Evolutionary conservation across 2,329 filamentous ascomycete genomes (phyloP).

Genomic region (Byssothecium circinans): DNA sequence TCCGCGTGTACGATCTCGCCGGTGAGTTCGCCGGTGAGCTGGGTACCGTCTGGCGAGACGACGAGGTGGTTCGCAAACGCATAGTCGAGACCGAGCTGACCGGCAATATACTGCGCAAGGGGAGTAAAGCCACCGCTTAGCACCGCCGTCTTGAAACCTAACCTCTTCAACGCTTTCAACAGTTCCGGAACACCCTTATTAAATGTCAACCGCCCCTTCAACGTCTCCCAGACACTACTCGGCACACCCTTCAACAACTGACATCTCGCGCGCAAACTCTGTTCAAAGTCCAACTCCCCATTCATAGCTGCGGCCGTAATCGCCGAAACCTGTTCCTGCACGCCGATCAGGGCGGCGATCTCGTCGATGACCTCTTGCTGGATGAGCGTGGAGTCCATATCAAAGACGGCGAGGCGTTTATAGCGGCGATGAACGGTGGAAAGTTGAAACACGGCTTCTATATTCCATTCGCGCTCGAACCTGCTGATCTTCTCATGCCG

Average conservation of each 20-base stretch:
- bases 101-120: conserved; percentile 82
- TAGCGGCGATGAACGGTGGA: conserved; percentile 75
- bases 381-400: conserved; percentile 98
- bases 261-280: conserved; percentile 78
- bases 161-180: conserved; percentile 69
- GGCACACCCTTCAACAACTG: conserved; percentile 79
- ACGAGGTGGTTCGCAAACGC: conserved; percentile 85
- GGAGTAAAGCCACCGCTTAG: conserved; percentile 91
- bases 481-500: conserved; percentile 76
- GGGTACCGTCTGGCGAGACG: conserved; percentile 55
- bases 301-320: conserved; percentile 96
- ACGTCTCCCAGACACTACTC: conserved; percentile 73
- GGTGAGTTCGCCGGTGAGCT: conserved; percentile 71
- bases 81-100: conserved; percentile 79
- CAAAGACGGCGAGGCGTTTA: conserved; percentile 88
- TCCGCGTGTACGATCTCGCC: conserved; percentile 75
- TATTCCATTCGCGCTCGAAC: conserved; percentile 89
- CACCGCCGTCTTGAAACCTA: conserved; percentile 87
- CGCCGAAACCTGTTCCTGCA: conserved; percentile 78
- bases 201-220: conserved; percentile 75
- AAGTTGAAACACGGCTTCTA: conserved; percentile 76
- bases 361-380: conserved; percentile 98
- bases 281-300: conserved; percentile 89
- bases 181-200: conserved; percentile 79
- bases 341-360: conserved; percentile 79